phyloP scores from a whole-genome alignment of 306 rosid species.

The Myrica gale region DNA sequence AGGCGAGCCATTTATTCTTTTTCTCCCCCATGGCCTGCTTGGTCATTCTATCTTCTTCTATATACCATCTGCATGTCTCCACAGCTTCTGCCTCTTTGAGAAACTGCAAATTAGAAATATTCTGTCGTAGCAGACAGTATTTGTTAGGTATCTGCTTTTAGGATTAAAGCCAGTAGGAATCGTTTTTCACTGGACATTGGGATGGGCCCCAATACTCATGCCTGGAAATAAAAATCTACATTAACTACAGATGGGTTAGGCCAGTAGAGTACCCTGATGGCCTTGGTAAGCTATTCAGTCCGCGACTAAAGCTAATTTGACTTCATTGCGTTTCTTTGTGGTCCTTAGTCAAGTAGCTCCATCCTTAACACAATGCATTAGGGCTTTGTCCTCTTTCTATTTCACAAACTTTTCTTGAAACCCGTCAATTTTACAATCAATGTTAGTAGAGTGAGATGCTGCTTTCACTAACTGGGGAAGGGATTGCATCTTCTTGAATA shows the following conservation, averaged over 20 bases:
- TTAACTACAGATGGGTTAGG: no score
- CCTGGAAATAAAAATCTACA: background rate
- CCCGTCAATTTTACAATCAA: slow-evolving; percentile 15
- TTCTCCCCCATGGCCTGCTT: background rate
- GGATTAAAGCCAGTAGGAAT: background rate
- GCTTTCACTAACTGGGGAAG: slow-evolving; percentile 7
- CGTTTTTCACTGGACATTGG: background rate
- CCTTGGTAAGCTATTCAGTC: no score
- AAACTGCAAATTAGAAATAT: background rate
- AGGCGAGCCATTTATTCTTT: background rate
- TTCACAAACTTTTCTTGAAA: slow-evolving; percentile 11
- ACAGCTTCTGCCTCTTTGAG: background rate
- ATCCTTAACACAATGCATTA: background rate
- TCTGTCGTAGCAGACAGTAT: background rate
- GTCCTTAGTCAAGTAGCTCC: background rate
- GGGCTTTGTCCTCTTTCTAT: background rate
- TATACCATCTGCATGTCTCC: background rate
- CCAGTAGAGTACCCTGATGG: no score
- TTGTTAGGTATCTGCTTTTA: background rate
- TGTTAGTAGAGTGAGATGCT: slow-evolving; percentile 5
- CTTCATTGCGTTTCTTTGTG: background rate
- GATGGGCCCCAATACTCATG: background rate
- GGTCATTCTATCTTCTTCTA: background rate
- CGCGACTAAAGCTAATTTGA: background rate
- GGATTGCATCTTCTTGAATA: slow-evolving; percentile 7